Base-by-base conservation (phyloP, 495 filamentous ascomycete species). In the Poronia punctata region DNA sequence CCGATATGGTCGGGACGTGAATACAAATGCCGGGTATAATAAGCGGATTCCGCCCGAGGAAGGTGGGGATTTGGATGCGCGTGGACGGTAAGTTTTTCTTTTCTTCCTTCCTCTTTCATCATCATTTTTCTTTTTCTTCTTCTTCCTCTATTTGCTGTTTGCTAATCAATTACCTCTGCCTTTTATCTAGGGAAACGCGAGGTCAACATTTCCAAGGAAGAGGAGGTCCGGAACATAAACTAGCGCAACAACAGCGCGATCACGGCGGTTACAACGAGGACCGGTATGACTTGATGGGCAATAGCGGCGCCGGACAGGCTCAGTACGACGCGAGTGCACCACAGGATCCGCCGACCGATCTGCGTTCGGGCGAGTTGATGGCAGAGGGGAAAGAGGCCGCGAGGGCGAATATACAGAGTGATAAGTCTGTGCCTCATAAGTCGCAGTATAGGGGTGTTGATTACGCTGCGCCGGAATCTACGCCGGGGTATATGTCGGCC, bases 31-130 rank as follows among this genome's bases (percentile, higher is more conserved):
- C 10, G 38, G 60, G 18, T 60, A 59, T 48, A 49, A 64, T 54
- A 59, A 53, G 24, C 48, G 54, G 6, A 64, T 65, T 20, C 61
- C 65, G 9, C 53, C 50, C 14, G 49, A 57, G 22, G 63, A 68
- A 34, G 64, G 64, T n/a, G 65, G 65, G 0, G 51, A 50, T 8
- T 19, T 60, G 5, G 64, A 66, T 45, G 54, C 55, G 6, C 55
- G 46, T 15, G 60, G 62, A 17, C 48, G 56, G 65, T 68, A 43
- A 42, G 52, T 24, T 22, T 43, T 8, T 29, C 15, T 8, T 8
- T 14, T 7, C 20, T 15, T 15, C 40, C 12, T 18, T 9, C 16
- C 27, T 41, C 21, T 14, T 10, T 7, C 6, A 2, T 23, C 16
- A 15, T 1, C 2, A 24, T 10, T 31, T 8, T 25, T 25, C 4